These are phyloP conservation scores for Daedalea quercina DNA, from an alignment of 768 basidiomycete genomes.

Conservation along the genomic window DNA sequence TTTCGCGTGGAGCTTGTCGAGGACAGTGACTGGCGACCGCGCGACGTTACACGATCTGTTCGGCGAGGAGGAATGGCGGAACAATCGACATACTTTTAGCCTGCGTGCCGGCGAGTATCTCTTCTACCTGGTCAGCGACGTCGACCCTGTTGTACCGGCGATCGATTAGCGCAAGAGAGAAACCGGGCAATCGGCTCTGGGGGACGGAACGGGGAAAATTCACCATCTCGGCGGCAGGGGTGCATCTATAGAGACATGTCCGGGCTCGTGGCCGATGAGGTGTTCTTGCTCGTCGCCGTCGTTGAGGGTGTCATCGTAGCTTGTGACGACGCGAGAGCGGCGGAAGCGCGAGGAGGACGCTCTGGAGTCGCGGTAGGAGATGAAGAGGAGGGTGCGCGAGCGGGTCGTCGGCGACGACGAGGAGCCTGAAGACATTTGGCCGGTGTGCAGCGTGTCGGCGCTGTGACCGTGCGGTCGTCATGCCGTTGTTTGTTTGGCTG, in stretches of 20 bases:
- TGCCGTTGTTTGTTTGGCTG: constrained; percentile 16
- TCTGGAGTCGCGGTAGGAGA: constrained; percentile 84
- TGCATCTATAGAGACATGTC: constrained; percentile 48
- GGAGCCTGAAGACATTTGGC: constrained; percentile 28
- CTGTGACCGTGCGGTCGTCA: constrained; percentile 11
- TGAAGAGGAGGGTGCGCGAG: constrained; percentile 87
- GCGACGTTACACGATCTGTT: constrained; percentile 4
- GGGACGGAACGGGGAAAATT: constrained; percentile 12
- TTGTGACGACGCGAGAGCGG: constrained; percentile 24
- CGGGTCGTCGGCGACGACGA: constrained; percentile 53
- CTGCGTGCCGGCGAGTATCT: constrained; percentile 59
- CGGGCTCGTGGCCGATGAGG: constrained; percentile 46
- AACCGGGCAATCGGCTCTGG: constrained; percentile 7
- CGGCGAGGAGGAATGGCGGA: constrained; percentile 4
- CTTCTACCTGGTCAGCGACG: constrained; percentile 82
- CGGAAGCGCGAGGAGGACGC: constrained; percentile 38
- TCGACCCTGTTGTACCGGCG: constrained; percentile 65
- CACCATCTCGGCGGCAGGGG: constrained; percentile 86
- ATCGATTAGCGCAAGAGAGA: constrained; percentile 11
- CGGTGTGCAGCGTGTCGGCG: constrained; percentile 13
- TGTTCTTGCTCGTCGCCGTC: constrained; percentile 55
- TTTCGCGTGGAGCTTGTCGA: constrained; percentile 95
- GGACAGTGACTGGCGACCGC: constrained; percentile 54
- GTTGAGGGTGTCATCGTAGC: constrained; percentile 42
- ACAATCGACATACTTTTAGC: constrained; percentile 65